phyloP scores from a whole-genome alignment of 352 stramenopile genomes.

The Phytophthora aleatoria region DNA sequence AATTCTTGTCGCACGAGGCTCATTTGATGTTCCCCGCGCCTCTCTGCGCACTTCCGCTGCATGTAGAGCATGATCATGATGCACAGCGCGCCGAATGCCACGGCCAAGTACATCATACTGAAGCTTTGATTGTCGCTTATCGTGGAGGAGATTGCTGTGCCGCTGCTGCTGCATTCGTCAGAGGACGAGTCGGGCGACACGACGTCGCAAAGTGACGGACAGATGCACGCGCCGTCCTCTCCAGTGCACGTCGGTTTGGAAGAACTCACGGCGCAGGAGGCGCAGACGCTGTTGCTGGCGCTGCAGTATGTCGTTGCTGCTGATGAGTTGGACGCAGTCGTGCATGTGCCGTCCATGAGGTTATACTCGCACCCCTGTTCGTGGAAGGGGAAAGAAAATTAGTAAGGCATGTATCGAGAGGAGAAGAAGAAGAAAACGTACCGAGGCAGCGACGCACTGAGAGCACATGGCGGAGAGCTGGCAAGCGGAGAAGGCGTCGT shows the following conservation, averaged over 20 bases:
- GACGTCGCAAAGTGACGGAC: constrained; percentile 44
- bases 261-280: constrained; percentile 35
- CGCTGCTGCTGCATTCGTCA: constrained; percentile 15
- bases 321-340: constrained; percentile 18
- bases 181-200: constrained; percentile 14
- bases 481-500: constrained; percentile 40
- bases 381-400: constrained; percentile 1
- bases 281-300: constrained; percentile 29
- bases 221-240: constrained; percentile 39
- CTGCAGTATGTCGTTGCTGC: constrained; percentile 29
- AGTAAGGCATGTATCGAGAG: neutral
- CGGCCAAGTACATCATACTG: constrained; percentile 40
- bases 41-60: constrained; percentile 45
- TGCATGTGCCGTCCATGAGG: constrained; percentile 35
- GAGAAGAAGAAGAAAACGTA: constrained; percentile 2
- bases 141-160: neutral
- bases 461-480: constrained; percentile 48
- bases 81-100: constrained; percentile 30
- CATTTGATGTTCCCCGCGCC: constrained; percentile 24
- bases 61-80: constrained; percentile 48
- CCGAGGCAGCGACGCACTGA: constrained; percentile 40
- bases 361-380: constrained; percentile 45
- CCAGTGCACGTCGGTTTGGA: constrained; percentile 41
- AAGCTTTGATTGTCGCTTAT: constrained; percentile 15
- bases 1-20: constrained; percentile 30